Evolutionary conservation across 768 basidiomycete species (phyloP), one percentile per base, ranked within the genome.

Genomic region (Exsudoporus frostii): DNA sequence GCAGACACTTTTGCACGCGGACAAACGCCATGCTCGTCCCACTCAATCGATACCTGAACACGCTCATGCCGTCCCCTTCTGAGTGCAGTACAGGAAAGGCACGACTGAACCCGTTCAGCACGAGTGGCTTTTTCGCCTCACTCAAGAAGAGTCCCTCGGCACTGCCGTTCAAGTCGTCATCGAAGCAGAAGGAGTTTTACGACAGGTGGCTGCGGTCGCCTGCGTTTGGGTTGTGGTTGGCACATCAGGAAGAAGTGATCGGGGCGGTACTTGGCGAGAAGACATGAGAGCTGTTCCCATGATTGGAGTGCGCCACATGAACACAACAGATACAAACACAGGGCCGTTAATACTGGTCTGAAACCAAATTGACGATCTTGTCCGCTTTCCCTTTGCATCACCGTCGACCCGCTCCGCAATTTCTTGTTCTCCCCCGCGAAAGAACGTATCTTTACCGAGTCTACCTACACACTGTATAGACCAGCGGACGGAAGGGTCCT

Each of bases 21-120:
- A 92, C 96, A 1, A 89, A 87, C 19, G 86, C 86, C 49, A 77
- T 98, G 55, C 81, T 98, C 20, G 86, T 90, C 3, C 96, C 96
- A 0, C 79, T 98, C 5, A 86, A 95, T 60, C 83, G 95, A 58
- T 98, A 98, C 74, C 84, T 98, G 38, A 88, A 90, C 54, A 86
- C 87, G 1, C 79, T 95, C 44, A 91, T 94, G 67, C 90, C 91
- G 53, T 79, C 83, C 19, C 86, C 83, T 7, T 70, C 75, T 8
- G 83, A 79, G 30, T 62, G 73, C 15, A 60, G 66, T 43, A 51
- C 57, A 2, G 58, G 61, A 14, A 53, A 66, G 34, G 42, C 61
- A 7, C 71, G 83, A 11, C 74, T 91, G 41, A 88, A 83, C 58
- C 79, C 88, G 3, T 94, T 93, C 68, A 88, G 80, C 63, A 71